phyloP scores from a whole-genome alignment of 2,329 filamentous ascomycete species.

The Ceratocystis papillata region DNA sequence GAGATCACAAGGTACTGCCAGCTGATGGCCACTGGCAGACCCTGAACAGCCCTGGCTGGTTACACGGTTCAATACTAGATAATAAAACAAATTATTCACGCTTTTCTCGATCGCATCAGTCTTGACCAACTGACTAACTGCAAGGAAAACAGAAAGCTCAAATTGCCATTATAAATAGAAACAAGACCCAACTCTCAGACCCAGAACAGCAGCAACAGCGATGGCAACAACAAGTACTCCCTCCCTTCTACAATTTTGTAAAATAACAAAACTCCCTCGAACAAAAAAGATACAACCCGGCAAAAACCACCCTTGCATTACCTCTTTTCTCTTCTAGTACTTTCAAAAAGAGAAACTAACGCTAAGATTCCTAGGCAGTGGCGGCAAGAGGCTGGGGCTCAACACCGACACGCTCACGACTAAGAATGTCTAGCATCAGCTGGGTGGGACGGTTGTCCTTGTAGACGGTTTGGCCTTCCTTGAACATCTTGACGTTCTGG shows the following conservation, averaged over 20 bases:
- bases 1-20: not conserved
- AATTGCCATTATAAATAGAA: constrained; percentile 17
- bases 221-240: constrained; percentile 7
- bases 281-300: constrained; percentile 15
- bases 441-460: constrained; percentile 82
- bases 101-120: not conserved
- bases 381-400: constrained; percentile 52
- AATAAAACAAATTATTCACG: too few species aligned
- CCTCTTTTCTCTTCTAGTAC: not conserved
- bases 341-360: constrained; percentile 12
- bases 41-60: not conserved
- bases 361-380: constrained; percentile 32
- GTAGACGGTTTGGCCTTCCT: constrained; percentile 65
- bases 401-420: constrained; percentile 91
- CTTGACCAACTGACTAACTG: not conserved
- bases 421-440: constrained; percentile 78
- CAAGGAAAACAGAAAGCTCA: not conserved
- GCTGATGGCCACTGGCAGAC: not conserved
- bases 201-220: constrained; percentile 13
- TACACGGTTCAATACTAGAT: not conserved
- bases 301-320: not conserved
- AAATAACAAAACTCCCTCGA: not conserved
- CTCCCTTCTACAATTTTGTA: not conserved
- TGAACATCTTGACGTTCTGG: constrained; percentile 79
- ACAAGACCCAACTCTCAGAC: constrained; percentile 16